A percentile compares a stretch with the other conserved stretches of the same genome.
These are phyloP conservation scores for Achaetomium macrosporum DNA, from an alignment of 2,329 filamentous ascomycete genomes.

Conservation along the genomic window DNA sequence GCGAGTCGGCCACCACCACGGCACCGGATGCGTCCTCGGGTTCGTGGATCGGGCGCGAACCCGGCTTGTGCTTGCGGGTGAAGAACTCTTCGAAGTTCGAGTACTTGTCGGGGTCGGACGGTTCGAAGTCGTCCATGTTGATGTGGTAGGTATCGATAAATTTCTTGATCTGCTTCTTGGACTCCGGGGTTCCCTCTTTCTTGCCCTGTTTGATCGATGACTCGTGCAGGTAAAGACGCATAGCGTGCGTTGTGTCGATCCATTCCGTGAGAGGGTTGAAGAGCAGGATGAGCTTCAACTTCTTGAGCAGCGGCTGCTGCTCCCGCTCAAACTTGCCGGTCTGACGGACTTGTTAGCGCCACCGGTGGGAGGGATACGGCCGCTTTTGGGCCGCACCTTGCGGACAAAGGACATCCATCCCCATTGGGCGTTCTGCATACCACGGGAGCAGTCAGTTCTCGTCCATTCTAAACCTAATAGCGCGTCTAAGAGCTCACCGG, in stretches of 20 bases:
- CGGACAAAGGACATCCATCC: background rate
- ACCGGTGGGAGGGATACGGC: too few relatives aligned
- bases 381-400: background rate
- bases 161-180: constrained; percentile 31
- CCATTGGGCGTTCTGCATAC: background rate
- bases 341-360: constrained; percentile 12
- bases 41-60: constrained; percentile 28
- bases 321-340: constrained; percentile 33
- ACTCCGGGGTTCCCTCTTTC: constrained; percentile 28
- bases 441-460: background rate
- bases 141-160: constrained; percentile 35
- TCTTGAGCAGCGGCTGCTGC: constrained; percentile 35
- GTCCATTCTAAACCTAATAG: background rate
- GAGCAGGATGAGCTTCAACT: constrained; percentile 36
- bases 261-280: constrained; percentile 38
- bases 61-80: constrained; percentile 29
- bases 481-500: background rate
- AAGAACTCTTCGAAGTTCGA: constrained; percentile 36
- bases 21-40: constrained; percentile 27
- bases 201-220: constrained; percentile 27
- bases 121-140: constrained; percentile 34
- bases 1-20: constrained; percentile 32
- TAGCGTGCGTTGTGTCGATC: constrained; percentile 33
- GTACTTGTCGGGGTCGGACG: constrained; percentile 31
- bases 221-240: constrained; percentile 35